These are phyloP conservation scores for Macrophomina phaseolina DNA, from an alignment of 2,329 filamentous ascomycete genomes.

Conservation along the genomic window DNA sequence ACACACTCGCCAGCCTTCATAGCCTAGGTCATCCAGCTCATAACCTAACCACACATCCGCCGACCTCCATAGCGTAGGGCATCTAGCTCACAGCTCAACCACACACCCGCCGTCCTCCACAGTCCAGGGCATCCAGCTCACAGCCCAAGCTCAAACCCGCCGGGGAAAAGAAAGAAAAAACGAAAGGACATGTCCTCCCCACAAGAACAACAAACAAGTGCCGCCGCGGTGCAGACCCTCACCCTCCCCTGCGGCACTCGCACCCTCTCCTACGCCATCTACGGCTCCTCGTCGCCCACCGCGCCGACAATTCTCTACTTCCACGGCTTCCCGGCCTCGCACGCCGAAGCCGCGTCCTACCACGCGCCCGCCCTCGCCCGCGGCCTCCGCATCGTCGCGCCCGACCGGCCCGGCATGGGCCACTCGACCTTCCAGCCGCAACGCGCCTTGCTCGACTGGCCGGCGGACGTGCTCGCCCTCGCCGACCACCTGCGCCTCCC, in stretches of 20 bases:
- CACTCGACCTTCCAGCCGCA: conserved; percentile 28
- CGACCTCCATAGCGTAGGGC: not conserved
- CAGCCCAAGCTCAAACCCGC: not conserved
- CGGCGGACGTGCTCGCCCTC: conserved; percentile 30
- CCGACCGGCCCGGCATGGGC: conserved; percentile 32
- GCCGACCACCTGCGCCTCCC: conserved; percentile 28
- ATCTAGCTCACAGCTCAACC: not conserved
- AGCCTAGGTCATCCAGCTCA: no score
- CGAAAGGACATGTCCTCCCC: not conserved
- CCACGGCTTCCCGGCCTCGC: conserved; percentile 41
- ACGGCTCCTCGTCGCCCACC: conserved; percentile 29
- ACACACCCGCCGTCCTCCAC: not conserved
- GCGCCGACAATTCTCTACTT: conserved; percentile 32
- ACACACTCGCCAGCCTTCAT: not conserved
- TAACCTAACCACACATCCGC: not conserved
- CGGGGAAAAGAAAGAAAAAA: not conserved
- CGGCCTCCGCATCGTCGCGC: conserved; percentile 30
- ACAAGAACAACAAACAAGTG: not conserved
- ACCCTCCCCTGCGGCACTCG: conserved; percentile 28
- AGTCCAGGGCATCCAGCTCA: not conserved
- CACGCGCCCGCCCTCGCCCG: conserved; percentile 33
- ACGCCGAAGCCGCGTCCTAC: conserved; percentile 47
- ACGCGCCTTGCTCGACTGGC: conserved; percentile 29
- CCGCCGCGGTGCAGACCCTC: conserved; percentile 12
- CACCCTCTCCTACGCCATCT: conserved; percentile 31